Evolutionary conservation across 108 stramenopile genomes (phyloP), one percentile per base, ranked within the genome.

Genomic region (Skeletonema marinoi): DNA sequence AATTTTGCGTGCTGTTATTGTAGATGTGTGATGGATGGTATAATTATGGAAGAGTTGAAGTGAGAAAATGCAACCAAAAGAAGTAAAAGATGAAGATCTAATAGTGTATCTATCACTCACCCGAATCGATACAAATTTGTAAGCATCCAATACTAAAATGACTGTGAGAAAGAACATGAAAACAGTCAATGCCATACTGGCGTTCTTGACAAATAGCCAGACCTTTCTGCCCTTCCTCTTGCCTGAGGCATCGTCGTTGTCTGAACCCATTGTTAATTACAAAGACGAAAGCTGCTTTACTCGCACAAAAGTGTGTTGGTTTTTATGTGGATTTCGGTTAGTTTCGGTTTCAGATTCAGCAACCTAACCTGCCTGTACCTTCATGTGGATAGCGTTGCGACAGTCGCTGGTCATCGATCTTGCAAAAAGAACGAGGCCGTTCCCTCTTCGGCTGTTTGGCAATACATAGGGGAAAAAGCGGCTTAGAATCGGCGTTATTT

Each of bases 91-190:
- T 12, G 39, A 46, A n/a, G 3, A 46, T n/a, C 11, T 16, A 5
- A 44, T n/a, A 42, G 2, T 3, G 4, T 16, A 14, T 46, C 14
- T 3, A 14, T 25, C 7, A 78, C 77, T 78, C 69, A 78, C 77
- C 62, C 79, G 68, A 68, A 80, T 32, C 9, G 79, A 73, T 8
- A 80, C 63, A 35, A 80, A 80, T 70, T 80, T 80, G 33, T 80
- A 80, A 5, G 79, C 73, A 50, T 80, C 79, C 68, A 80, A 60
- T 2, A 70, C 32, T 10, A 80, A 68, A 46, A 80, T 68, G 29
- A 50, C 54, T 10, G 41, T 54, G 30, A 74, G 14, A 62, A 80
- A 4, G 68, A 80, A 80, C 4, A 58, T 19, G 25, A 68, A 68
- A 36, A 74, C 33, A 1, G 73, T 80, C 33, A 80, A 35, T 6